Evolutionary conservation across 164 flowering plant species (phyloP).

Genomic region (Echeveria elegans): DNA sequence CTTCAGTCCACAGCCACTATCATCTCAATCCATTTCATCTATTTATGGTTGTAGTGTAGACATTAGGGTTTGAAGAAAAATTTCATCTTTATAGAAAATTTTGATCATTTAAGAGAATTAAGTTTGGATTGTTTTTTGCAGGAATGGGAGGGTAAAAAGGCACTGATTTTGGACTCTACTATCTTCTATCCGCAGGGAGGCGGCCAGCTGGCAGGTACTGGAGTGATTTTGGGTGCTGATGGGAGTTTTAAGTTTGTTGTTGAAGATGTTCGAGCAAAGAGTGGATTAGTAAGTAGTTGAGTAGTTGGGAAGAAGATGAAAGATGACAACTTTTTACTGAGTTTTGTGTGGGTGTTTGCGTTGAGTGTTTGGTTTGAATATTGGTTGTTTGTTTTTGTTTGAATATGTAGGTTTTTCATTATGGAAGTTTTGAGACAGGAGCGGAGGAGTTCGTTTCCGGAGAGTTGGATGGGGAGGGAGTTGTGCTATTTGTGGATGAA

Average conservation of each 20-base stretch:
- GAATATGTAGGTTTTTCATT: slow-evolving; percentile 54
- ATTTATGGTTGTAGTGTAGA: neutral
- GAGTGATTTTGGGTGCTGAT: slow-evolving; percentile 30
- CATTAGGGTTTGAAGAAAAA: neutral
- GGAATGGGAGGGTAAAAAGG: slow-evolving; percentile 53
- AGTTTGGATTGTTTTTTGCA: slow-evolving; percentile 9
- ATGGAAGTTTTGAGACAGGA: slow-evolving; percentile 41
- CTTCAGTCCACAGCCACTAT: slow-evolving; percentile 40
- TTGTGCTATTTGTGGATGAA: slow-evolving; percentile 46
- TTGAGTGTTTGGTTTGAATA: neutral
- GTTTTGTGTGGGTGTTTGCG: neutral
- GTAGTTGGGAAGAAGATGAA: neutral
- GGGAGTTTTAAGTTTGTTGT: slow-evolving; percentile 48
- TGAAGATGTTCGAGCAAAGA: slow-evolving; percentile 64
- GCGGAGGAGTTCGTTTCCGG: slow-evolving; percentile 17
- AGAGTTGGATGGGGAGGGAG: slow-evolving; percentile 37
- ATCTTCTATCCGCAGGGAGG: slow-evolving; percentile 93
- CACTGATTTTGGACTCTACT: slow-evolving; percentile 63
- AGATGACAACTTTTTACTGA: neutral
- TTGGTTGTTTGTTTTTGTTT: slow-evolving; percentile 2
- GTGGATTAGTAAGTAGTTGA: slow-evolving; percentile 62
- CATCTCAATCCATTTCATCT: slow-evolving; percentile 20
- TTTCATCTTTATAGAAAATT: neutral
- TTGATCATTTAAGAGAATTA: too few relatives aligned
- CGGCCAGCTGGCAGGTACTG: slow-evolving; percentile 77